A percentile compares a stretch with the other conserved stretches of the same genome.
phyloP scores from a whole-genome alignment of 148 eudicot genomes.

The Talinum fruticosum region DNA sequence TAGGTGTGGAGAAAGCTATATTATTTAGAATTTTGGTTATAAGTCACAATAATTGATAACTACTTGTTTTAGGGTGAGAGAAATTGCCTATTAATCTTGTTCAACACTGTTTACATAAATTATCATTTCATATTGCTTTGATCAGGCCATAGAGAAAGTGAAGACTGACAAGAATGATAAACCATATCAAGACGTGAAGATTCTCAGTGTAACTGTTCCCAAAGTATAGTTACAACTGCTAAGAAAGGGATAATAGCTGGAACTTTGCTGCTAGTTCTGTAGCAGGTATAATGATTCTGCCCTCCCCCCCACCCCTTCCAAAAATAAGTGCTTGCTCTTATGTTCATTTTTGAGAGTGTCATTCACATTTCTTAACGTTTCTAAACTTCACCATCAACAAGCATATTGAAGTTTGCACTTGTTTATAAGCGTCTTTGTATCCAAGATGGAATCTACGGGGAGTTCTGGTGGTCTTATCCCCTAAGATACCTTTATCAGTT shows the following conservation, averaged over 20 bases:
- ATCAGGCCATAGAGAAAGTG: slow-evolving; percentile 90
- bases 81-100: neutral
- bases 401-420: no score
- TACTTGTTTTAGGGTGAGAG: neutral
- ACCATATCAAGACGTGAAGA: slow-evolving; percentile 95
- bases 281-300: slow-evolving; percentile 19
- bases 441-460: no score
- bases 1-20: neutral
- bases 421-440: no score
- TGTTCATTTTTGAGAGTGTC: neutral
- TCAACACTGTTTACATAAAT: neutral
- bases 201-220: slow-evolving; percentile 93
- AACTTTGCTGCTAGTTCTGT: slow-evolving; percentile 9
- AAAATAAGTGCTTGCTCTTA: neutral
- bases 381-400: no score
- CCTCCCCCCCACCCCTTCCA: neutral
- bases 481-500: neutral
- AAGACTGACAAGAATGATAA: slow-evolving; percentile 87
- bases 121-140: slow-evolving; percentile 9
- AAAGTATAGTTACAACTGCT: slow-evolving; percentile 38
- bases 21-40: neutral
- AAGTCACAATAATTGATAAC: neutral
- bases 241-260: neutral
- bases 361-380: no score
- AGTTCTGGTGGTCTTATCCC: neutral